phyloP scores from a whole-genome alignment of 2,329 filamentous ascomycete species.

The Volutella citrinella region DNA sequence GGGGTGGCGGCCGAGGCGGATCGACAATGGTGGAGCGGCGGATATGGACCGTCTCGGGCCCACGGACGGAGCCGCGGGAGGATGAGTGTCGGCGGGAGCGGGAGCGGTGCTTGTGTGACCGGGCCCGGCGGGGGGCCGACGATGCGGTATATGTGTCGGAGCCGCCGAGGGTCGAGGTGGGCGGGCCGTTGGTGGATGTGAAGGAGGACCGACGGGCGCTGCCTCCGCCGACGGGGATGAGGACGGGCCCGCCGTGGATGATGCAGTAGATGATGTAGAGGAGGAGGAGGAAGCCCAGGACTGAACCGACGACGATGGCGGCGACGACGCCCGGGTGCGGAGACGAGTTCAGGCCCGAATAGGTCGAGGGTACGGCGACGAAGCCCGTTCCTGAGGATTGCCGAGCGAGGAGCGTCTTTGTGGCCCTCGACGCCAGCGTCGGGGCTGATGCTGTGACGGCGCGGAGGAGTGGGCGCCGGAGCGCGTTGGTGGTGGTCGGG shows the following conservation, averaged over 20 bases:
- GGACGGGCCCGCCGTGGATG: constrained; percentile 41
- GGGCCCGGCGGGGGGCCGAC: no score
- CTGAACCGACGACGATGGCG: constrained; percentile 43
- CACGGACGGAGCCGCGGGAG: no score
- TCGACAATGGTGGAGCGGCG: no score
- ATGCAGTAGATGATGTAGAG: constrained; percentile 50
- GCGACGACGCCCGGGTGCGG: constrained; percentile 41
- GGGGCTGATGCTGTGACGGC: constrained; percentile 3
- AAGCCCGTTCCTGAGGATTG: constrained; percentile 19
- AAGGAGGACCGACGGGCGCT: constrained; percentile 10
- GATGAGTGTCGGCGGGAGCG: no score
- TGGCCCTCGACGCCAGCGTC: constrained; percentile 16
- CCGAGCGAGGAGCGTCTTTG: no score
- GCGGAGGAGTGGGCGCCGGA: no score
- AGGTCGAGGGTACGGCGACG: constrained; percentile 33
- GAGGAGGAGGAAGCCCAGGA: constrained; percentile 50
- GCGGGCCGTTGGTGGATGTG: constrained; percentile 2
- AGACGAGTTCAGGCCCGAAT: constrained; percentile 34
- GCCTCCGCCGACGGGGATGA: constrained; percentile 16
- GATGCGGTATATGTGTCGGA: no score
- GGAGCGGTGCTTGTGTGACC: no score
- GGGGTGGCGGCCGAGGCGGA: no score
- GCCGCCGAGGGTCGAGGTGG: constrained; percentile 10
- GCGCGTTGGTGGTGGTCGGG: no score
- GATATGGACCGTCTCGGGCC: no score